Base-by-base conservation (phyloP, 2,329 filamentous ascomycete genomes). In the Emericellopsis atlantica region DNA sequence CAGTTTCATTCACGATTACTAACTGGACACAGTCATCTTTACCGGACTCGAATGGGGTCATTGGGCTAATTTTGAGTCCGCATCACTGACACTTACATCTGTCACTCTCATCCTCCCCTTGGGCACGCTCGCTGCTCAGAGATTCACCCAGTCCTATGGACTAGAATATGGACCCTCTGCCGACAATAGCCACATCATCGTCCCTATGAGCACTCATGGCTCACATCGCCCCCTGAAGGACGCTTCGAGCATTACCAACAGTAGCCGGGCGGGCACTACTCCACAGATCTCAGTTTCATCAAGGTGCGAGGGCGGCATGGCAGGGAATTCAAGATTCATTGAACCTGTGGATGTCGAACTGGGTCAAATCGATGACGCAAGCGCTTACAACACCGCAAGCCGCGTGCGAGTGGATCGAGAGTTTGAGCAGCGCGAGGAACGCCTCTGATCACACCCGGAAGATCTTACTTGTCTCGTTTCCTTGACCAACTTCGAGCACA, bases 91-190 rank as follows among this genome's bases (percentile, higher is more conserved):
- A 0, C 55, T 64, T 34, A 72, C 70, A 0, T 65, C 69, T 0
- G 67, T 74, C 34, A 59, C 67, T 45, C 51, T 74, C 39, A 62
- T 74, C 32, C 61, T 76, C 0, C 70, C 72, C 0, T 60, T 75
- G 1, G 72, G 69, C 42, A 67, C 67, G 5, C 61, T 76, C 24
- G 58, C 69, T 12, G 72, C 72, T 7, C 68, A 72, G 48, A 65
- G 66, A 32, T 53, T 70, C 35, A 54, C 60, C 16, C 49, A 48
- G 36, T 51, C 50, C 8, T 38, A 42, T 39, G 54, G 45, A 41
- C 43, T 49, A 18, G 43, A 45, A 21, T 44, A 50, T 21, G 33
- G 36, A 15, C 31, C 4, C 15, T 41, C 34, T 18, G 12, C 21
- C n/a, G 12, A 9, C 16, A 31, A 34, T 2, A 36, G 21, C 4